phyloP scores from a whole-genome alignment of 2,329 filamentous ascomycete species.

The Fusarium buharicum region DNA sequence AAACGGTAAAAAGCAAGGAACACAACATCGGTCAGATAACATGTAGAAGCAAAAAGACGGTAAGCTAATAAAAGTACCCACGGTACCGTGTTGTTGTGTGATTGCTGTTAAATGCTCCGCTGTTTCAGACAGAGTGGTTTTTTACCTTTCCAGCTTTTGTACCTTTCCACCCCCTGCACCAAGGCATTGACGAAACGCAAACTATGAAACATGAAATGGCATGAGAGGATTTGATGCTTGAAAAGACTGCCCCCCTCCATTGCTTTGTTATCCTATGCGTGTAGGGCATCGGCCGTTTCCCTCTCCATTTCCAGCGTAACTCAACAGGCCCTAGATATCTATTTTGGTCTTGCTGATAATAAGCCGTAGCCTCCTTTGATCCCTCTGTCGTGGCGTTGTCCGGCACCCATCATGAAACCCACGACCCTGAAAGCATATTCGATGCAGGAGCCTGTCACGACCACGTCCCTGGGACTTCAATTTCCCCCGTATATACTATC shows the following conservation, averaged over 20 bases:
- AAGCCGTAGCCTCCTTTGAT: conserved; percentile 14
- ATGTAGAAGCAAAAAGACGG: conserved; percentile 20
- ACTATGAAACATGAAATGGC: conserved; percentile 37
- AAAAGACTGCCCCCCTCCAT: conserved; percentile 3
- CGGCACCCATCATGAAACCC: conserved; percentile 42
- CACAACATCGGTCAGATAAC: not conserved
- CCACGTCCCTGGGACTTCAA: conserved; percentile 40
- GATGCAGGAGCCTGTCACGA: conserved; percentile 40
- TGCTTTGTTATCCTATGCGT: conserved; percentile 11
- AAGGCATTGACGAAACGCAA: conserved; percentile 42
- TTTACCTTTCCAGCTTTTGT: not conserved
- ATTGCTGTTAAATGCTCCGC: conserved; percentile 26
- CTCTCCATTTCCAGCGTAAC: conserved; percentile 8
- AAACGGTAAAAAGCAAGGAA: conserved; percentile 13
- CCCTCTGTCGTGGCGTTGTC: conserved; percentile 20
- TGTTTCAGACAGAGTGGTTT: conserved; percentile 44
- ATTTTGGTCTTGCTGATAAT: conserved; percentile 16
- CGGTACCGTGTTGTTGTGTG: conserved; percentile 9
- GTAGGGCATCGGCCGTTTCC: not conserved
- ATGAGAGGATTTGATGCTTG: conserved; percentile 23
- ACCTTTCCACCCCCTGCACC: not conserved
- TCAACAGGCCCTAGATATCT: not conserved
- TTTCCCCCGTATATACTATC: conserved; percentile 16
- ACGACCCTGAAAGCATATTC: conserved; percentile 28
- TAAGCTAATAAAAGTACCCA: conserved; percentile 3